These are phyloP conservation scores for Suillus weaverae DNA, from an alignment of 768 basidiomycete species.

Conservation along the genomic window DNA sequence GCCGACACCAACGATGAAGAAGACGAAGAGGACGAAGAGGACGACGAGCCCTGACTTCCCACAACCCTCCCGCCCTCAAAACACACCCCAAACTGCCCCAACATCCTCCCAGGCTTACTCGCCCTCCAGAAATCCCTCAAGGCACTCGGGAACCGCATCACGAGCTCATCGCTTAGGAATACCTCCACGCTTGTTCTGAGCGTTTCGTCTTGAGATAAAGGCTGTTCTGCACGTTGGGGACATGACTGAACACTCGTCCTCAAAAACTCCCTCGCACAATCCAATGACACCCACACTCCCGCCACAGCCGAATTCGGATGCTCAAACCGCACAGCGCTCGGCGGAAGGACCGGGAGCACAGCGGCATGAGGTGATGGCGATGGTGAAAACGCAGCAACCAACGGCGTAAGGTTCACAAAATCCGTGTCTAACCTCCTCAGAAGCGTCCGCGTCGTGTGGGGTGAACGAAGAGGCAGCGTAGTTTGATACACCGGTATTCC, in stretches of 20 bases:
- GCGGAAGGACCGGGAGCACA: constrained; percentile 34
- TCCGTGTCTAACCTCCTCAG: constrained; percentile 78
- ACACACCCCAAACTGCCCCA: constrained; percentile 56
- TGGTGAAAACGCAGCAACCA: constrained; percentile 31
- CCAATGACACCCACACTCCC: constrained; percentile 73
- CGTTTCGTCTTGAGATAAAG: background rate
- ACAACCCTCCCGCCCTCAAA: constrained; percentile 17
- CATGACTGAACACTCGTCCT: background rate
- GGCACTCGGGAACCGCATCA: constrained; percentile 61
- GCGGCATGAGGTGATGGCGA: constrained; percentile 27
- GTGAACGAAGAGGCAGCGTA: constrained; percentile 49
- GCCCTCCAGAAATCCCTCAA: constrained; percentile 57
- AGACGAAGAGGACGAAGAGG: constrained; percentile 10
- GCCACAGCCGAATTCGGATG: constrained; percentile 53
- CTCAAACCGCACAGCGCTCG: constrained; percentile 48
- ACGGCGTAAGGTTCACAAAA: constrained; percentile 70
- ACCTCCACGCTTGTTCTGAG: constrained; percentile 40
- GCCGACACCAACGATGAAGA: constrained; percentile 1
- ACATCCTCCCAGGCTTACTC: constrained; percentile 45
- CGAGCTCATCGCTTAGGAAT: constrained; percentile 64
- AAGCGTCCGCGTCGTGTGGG: constrained; percentile 26
- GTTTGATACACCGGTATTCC: constrained; percentile 78
- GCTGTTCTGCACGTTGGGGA: background rate
- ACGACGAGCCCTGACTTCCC: constrained; percentile 11
- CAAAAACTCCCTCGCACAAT: constrained; percentile 47